Evolutionary conservation across 2,329 filamentous ascomycete genomes (phyloP).

Genomic region (Phaeosphaeriaceae sp.): DNA sequence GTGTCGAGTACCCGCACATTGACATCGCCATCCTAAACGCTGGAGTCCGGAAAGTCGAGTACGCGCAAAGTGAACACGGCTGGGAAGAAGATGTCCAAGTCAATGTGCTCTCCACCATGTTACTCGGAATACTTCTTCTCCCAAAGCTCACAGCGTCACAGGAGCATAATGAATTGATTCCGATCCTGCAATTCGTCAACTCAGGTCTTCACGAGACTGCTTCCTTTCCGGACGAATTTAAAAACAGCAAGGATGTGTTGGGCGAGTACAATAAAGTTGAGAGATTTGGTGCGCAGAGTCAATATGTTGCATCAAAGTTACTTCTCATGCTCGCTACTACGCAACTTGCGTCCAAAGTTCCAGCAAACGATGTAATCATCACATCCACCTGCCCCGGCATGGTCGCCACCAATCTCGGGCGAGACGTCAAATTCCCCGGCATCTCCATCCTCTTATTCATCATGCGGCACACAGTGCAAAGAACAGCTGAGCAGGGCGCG

Average conservation of each 20-base stretch:
- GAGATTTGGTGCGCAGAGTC: neutral
- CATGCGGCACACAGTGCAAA: neutral
- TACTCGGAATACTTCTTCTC: neutral
- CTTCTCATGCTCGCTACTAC: neutral
- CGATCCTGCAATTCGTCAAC: neutral
- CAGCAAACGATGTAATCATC: neutral
- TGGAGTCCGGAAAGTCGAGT: neutral
- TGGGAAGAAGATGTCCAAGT: slow-evolving; percentile 2
- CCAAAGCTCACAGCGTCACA: neutral
- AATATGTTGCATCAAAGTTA: neutral
- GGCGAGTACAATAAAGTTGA: neutral
- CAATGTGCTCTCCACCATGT: neutral
- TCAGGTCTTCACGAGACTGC: neutral
- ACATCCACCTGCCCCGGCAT: neutral
- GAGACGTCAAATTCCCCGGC: neutral
- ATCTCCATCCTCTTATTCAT: neutral
- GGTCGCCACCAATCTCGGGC: neutral
- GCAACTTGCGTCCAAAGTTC: neutral
- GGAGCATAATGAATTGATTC: neutral
- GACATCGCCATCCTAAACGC: neutral
- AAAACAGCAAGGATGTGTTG: neutral
- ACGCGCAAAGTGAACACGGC: neutral
- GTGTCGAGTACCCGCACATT: neutral
- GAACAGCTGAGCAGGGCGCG: neutral
- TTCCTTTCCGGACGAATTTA: neutral